Base-by-base conservation (phyloP, 495 filamentous ascomycete species). In the Penicillium canescens region DNA sequence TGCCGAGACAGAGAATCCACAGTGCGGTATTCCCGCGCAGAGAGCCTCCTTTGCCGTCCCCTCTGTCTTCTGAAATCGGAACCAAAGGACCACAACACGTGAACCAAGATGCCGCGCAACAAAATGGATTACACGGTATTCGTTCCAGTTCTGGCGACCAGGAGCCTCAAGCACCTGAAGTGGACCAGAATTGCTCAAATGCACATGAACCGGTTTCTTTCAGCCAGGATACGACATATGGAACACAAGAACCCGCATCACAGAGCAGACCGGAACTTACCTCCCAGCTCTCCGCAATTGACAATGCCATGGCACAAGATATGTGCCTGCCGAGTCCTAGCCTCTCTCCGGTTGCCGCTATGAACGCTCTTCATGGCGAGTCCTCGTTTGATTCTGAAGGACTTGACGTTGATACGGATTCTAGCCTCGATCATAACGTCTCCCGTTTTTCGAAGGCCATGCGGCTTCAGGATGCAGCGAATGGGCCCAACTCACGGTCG, bases 281-380 rank as follows among this genome's bases (percentile, higher is more conserved):
- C 2, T 63, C 72, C n/a, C 69, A 69, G 34, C 52, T 70, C 7
- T 66, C 69, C 5, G 67, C 63, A 23, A 62, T 79, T 46, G 75
- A 78, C 47, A 88, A 86, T 62, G 84, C 85, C 2, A 83, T 84
- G 26, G 83, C 84, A 23, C 89, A 94, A 66, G 92, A 96, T 71
- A 89, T 89, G 56, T 97, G 91, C 66, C 77, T 99, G 44, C 95
- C 95, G 31, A 98, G 94, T 63, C 94, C 94, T 35, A 92, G 94
- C 56, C 75, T 98, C 42, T 98, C 95, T 16, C 94, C 94, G 2
- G 93, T 96, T 34, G 86, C 92, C 21, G 89, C 91, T 28, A 84
- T 90, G 54, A 87, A 87, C 60, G 72, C 85, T 3, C 56, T 80
- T 42, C 72, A 78, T 50, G 67, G 59, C 46, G 76, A 78, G 46